phyloP scores from a whole-genome alignment of 1,139 yeast genomes.

The Sugiyamaella pinicola region DNA sequence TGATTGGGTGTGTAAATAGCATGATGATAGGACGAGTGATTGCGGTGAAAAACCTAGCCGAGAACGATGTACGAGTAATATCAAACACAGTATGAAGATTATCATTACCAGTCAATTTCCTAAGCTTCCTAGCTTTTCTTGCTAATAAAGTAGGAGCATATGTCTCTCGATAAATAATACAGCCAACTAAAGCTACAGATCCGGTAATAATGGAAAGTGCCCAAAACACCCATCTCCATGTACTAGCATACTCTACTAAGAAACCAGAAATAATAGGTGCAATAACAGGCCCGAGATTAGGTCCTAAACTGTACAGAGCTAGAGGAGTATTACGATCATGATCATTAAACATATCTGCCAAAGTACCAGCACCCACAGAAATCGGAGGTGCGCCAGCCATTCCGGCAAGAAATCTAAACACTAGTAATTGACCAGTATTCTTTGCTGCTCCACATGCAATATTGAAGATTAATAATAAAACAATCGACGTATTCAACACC shows the following conservation, averaged over 20 bases:
- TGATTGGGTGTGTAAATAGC: slow-evolving; percentile 61
- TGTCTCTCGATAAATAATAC: slow-evolving; percentile 55
- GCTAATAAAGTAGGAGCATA: slow-evolving; percentile 58
- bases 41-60: slow-evolving; percentile 32
- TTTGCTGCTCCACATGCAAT: slow-evolving; percentile 60
- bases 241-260: slow-evolving; percentile 47
- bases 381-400: slow-evolving; percentile 66
- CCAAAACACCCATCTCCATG: slow-evolving; percentile 69
- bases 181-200: slow-evolving; percentile 49
- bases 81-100: slow-evolving; percentile 63
- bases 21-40: slow-evolving; percentile 58
- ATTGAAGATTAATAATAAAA: slow-evolving; percentile 56
- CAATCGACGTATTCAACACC: slow-evolving; percentile 54
- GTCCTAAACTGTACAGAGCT: slow-evolving; percentile 62
- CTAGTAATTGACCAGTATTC: slow-evolving; percentile 56
- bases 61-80: slow-evolving; percentile 38
- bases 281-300: slow-evolving; percentile 60
- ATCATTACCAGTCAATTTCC: slow-evolving; percentile 56
- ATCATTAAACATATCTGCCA: slow-evolving; percentile 63
- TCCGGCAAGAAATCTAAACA: slow-evolving; percentile 64
- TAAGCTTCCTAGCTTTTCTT: slow-evolving; percentile 50
- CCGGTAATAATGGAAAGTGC: slow-evolving; percentile 60
- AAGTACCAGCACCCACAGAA: slow-evolving; percentile 70
- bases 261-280: slow-evolving; percentile 64
- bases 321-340: slow-evolving; percentile 57